A percentile compares a stretch with the other conserved stretches of the same genome.
phyloP scores from a whole-genome alignment of 768 basidiomycete genomes.

The Candolleomyces efflorescens region DNA sequence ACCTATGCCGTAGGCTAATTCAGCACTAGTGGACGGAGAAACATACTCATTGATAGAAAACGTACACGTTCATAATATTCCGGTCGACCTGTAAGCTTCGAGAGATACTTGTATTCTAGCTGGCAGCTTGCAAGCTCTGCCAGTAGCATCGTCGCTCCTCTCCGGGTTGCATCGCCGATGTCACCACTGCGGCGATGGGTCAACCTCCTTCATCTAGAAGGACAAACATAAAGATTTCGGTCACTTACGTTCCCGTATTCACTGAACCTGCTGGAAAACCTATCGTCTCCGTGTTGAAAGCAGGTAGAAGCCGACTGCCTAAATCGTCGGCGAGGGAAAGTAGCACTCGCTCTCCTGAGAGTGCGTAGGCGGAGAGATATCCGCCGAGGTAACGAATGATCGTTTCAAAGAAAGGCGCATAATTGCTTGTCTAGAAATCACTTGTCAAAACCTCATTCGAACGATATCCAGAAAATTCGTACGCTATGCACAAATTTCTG shows the following conservation, averaged over 20 bases:
- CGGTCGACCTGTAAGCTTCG: conserved; percentile 56
- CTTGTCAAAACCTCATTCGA: neutral
- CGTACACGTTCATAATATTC: conserved; percentile 41
- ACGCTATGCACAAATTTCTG: conserved; percentile 39
- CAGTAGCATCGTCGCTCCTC: conserved; percentile 19
- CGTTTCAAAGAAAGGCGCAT: conserved; percentile 66
- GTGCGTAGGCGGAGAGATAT: conserved; percentile 70
- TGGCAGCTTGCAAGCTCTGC: conserved; percentile 51
- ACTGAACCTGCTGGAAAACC: conserved; percentile 65
- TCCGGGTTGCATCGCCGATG: neutral
- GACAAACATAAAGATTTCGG: neutral
- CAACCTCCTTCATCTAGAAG: neutral
- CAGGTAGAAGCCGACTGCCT: conserved; percentile 56
- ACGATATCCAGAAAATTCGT: neutral
- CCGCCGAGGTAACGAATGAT: conserved; percentile 78
- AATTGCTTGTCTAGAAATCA: conserved; percentile 18
- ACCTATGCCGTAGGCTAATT: conserved; percentile 9
- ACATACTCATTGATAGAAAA: conserved; percentile 6
- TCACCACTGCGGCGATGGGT: neutral
- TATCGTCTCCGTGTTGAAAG: conserved; percentile 51
- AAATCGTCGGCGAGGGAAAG: conserved; percentile 66
- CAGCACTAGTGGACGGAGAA: neutral
- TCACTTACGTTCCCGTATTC: conserved; percentile 45
- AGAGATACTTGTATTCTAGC: conserved; percentile 75
- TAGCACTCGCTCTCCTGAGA: conserved; percentile 57